Percentiles rank a stretch among this genome's conserved stretches.
Evolutionary conservation across 2,329 filamentous ascomycete genomes (phyloP).

Genomic region (Phaeosphaeria sp.): DNA sequence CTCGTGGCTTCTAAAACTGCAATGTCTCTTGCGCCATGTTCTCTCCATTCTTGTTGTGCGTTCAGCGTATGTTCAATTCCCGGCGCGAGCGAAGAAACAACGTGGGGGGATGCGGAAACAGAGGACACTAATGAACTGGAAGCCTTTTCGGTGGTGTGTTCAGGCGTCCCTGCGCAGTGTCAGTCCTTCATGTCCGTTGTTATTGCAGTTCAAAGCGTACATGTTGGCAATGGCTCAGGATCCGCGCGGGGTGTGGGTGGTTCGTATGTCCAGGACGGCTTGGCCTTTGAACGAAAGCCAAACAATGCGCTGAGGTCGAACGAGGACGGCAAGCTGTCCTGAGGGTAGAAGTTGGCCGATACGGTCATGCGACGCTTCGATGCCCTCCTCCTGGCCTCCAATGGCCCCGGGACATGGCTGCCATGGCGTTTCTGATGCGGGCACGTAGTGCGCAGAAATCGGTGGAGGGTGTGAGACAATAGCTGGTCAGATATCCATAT

Average conservation of each 20-base stretch:
- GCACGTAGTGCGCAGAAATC: conserved; percentile 57
- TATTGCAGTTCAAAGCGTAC: conserved; percentile 21
- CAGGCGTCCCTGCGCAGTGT: background rate
- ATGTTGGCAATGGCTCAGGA: conserved; percentile 12
- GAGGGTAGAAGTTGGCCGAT: conserved; percentile 48
- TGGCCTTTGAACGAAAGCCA: conserved; percentile 26
- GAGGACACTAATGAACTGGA: background rate
- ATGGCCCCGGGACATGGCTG: conserved; percentile 66
- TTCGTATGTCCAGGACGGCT: conserved; percentile 44
- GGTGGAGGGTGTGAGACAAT: conserved; percentile 58
- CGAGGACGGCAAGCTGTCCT: conserved; percentile 24
- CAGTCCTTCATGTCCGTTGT: background rate
- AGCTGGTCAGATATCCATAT: conserved; percentile 68
- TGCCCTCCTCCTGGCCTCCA: conserved; percentile 65
- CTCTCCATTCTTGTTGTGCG: background rate
- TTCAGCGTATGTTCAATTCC: background rate
- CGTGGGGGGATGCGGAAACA: background rate
- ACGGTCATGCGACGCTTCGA: conserved; percentile 63
- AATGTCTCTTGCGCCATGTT: background rate
- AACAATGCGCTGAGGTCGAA: conserved; percentile 40
- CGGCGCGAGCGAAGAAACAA: conserved; percentile 9
- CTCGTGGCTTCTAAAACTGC: background rate
- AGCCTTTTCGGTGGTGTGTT: background rate
- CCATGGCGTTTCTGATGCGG: conserved; percentile 60
- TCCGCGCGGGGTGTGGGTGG: conserved; percentile 33